These are phyloP conservation scores for Oldenlandia corymbosa DNA, from an alignment of 257 asterid genomes.

Conservation along the genomic window DNA sequence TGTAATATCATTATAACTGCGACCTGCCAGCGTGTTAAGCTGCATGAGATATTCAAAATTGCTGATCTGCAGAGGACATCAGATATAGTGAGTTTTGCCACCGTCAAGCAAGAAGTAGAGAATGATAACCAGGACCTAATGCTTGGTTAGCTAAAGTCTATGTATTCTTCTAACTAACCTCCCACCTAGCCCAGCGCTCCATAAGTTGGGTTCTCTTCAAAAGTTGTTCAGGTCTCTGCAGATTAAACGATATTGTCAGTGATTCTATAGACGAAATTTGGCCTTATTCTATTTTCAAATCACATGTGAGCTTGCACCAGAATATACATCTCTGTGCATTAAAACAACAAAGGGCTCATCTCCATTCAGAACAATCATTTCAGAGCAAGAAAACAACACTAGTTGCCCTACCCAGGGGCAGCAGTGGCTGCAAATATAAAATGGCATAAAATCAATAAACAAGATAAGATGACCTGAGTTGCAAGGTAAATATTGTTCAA, in stretches of 20 bases:
- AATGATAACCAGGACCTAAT: slow-evolving; percentile 20
- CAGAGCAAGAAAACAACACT: slow-evolving; percentile 35
- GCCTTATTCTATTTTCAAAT: background rate
- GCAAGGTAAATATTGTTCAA: slow-evolving; percentile 91
- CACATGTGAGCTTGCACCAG: too few species aligned
- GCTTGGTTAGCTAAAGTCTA: slow-evolving; percentile 14
- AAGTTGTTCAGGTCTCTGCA: slow-evolving; percentile 97
- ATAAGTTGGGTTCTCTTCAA: slow-evolving; percentile 91
- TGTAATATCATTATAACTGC: slow-evolving; percentile 93
- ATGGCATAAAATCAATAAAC: background rate
- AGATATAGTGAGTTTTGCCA: slow-evolving; percentile 17
- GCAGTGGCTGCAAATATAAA: background rate
- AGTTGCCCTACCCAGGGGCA: slow-evolving; percentile 34
- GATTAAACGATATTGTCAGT: slow-evolving; percentile 1
- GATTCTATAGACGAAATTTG: background rate
- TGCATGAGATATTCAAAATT: slow-evolving; percentile 97
- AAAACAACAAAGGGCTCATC: background rate
- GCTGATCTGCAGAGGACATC: slow-evolving; percentile 72
- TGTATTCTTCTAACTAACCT: slow-evolving; percentile 53
- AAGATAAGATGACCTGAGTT: slow-evolving; percentile 68
- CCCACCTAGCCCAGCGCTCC: slow-evolving; percentile 99
- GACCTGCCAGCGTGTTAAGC: slow-evolving; percentile 96
- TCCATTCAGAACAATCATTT: background rate
- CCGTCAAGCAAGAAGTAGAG: slow-evolving; percentile 9
- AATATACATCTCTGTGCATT: background rate